Conservation (phyloP, 129 eudicot genomes). For the Heracleum sosnowskyi region DNA sequence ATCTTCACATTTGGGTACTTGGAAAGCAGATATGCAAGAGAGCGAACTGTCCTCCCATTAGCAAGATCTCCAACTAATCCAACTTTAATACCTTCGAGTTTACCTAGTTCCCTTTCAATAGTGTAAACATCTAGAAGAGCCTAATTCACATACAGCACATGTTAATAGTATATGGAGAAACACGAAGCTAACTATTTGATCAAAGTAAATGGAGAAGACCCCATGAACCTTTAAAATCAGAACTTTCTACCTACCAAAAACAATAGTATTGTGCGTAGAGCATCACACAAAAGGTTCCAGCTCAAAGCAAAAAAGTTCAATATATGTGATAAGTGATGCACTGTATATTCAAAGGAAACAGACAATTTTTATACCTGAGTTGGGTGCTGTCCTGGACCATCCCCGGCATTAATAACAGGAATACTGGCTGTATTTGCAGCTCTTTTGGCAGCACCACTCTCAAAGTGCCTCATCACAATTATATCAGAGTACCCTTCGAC, state of each 20-base stretch:
- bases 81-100: conserved; percentile 85
- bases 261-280: not conserved
- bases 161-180: not conserved
- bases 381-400: conserved; percentile 99
- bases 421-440: conserved; percentile 78
- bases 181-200: not conserved
- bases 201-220: not conserved
- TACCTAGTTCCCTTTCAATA: conserved; percentile 82
- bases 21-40: conserved; percentile 87
- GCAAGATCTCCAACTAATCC: conserved; percentile 97
- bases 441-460: conserved; percentile 94
- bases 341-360: not conserved
- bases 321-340: not conserved
- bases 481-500: conserved; percentile 96
- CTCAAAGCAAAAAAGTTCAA: not conserved
- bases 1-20: conserved; percentile 72
- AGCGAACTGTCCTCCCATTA: conserved; percentile 85
- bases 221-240: not conserved
- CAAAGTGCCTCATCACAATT: conserved; percentile 95
- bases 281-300: not conserved
- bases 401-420: conserved; percentile 96
- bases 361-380: conserved; percentile 49
- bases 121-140: conserved; percentile 92
- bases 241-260: not conserved
- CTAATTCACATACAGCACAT: conserved; percentile 24